Percentiles rank a stretch among this genome's conserved stretches.
Evolutionary conservation across 345 rosid genomes (phyloP).

Genomic region (Eucalyptus shirleyi): DNA sequence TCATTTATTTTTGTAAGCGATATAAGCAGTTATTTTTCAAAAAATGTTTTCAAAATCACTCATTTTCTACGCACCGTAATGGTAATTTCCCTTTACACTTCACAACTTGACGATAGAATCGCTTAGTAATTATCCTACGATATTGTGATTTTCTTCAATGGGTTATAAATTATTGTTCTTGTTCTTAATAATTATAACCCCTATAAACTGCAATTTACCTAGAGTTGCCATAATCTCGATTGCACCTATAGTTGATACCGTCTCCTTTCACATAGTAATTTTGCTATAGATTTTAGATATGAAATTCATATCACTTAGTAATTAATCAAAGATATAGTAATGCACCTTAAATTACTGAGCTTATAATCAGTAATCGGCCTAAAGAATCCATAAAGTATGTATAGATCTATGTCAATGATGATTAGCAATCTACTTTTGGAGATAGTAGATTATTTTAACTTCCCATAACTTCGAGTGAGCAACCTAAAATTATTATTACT

Average conservation of each 20-base stretch:
- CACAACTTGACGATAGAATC: not conserved
- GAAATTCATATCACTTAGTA: not conserved
- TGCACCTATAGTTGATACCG: not conserved
- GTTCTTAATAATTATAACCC: not conserved
- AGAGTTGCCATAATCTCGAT: not conserved
- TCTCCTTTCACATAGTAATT: not conserved
- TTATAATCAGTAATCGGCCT: not conserved
- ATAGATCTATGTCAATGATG: not conserved
- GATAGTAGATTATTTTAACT: not conserved
- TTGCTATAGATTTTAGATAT: not conserved
- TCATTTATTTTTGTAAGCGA: no score
- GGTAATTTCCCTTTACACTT: not conserved
- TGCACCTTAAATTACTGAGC: not conserved
- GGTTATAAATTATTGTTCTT: not conserved
- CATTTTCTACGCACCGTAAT: not conserved
- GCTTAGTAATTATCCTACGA: not conserved
- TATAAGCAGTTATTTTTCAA: no score
- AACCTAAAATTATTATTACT: not conserved
- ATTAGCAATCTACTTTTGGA: not conserved
- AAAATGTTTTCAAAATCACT: not conserved
- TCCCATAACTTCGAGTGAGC: not conserved
- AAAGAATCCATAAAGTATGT: not conserved
- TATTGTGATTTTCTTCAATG: not conserved
- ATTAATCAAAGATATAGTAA: not conserved
- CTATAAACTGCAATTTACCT: not conserved